Base-by-base conservation (phyloP, 805 yeast species). In the Lipomyces mesembrius region DNA sequence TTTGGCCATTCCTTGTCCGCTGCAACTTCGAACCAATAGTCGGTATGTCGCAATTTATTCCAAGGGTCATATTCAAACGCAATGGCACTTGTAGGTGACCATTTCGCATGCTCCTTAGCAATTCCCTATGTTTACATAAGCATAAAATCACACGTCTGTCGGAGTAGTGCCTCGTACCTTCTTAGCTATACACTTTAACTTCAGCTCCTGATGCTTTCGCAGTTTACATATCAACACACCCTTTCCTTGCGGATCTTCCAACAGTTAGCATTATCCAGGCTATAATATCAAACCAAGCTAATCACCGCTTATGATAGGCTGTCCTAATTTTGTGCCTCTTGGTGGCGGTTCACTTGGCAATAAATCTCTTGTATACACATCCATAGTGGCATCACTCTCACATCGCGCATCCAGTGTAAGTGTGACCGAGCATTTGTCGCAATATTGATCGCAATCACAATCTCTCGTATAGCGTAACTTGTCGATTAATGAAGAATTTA, bases 21-120 rank as follows among this genome's bases (percentile, higher is more conserved):
- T 76, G 87, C 90, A 69, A 88, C 94, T 79, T 95, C 99, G 77
- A 89, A 91, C 99, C 99, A 95, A 76, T 85, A 91, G 74, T 92
- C 97, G 0, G 99, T 95, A 77, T 95, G 99, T 76, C 90, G 89
- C 74, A 95, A 83, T 79, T 94, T 95, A 80, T 95, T 95, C 96
- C 97, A 94, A n/a, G 99, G 99, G 75, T 94, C 99, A 76, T 94
- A 94, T 78, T 94, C 99, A 75, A 94, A 94, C 22, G 96, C 98
- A 63, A 94, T 85, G 27, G 98, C 98, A 0, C 98, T 85, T 72
- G 96, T 90, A 12, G 99, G 98, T 6, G 95, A 88, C 99, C 99
- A 95, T 76, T 95, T 95, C 60, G 99, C 97, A 77, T 95, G 99
- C 77, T 95, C 99, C 55, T 73, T 73, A 2, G 75, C 75, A n/a